Evolutionary conservation across 2,329 filamentous ascomycete genomes (phyloP).

Genomic region (Ceratocystis huliohia): DNA sequence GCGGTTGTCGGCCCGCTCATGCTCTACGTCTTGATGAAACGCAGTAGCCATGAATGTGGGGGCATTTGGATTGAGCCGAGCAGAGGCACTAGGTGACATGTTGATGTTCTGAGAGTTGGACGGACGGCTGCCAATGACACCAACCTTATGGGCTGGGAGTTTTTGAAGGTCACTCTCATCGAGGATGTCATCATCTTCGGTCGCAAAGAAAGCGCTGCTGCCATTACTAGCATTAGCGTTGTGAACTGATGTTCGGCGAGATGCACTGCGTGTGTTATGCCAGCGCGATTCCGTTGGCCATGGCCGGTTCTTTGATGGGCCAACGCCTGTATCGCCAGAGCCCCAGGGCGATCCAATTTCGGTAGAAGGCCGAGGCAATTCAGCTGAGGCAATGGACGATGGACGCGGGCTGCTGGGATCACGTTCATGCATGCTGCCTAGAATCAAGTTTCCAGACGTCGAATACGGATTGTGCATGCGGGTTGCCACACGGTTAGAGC

Average conservation of each 20-base stretch:
- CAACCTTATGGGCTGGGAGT: constrained; percentile 43
- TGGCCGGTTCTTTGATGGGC: constrained; percentile 43
- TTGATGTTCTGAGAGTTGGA: constrained; percentile 25
- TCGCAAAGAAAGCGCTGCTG: constrained; percentile 29
- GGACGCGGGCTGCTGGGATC: constrained; percentile 52
- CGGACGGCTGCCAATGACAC: constrained; percentile 70
- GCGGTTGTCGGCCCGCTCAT: constrained; percentile 22
- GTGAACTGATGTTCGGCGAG: constrained; percentile 68
- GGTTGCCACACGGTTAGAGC: constrained; percentile 31
- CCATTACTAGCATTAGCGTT: constrained; percentile 48
- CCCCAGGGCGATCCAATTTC: constrained; percentile 68
- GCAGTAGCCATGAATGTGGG: constrained; percentile 73
- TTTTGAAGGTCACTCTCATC: constrained; percentile 44
- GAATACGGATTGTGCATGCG: constrained; percentile 37
- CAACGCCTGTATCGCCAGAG: constrained; percentile 35
- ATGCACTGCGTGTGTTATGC: constrained; percentile 50
- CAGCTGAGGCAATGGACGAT: constrained; percentile 54
- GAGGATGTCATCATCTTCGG: constrained; percentile 52
- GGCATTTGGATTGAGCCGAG: constrained; percentile 70
- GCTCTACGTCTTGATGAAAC: constrained; percentile 36
- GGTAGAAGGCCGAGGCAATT: constrained; percentile 64
- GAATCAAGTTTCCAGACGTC: constrained; percentile 37
- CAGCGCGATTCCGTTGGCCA: constrained; percentile 51
- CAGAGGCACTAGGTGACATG: constrained; percentile 40
- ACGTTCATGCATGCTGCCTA: constrained; percentile 42